phyloP scores from a whole-genome alignment of 305 asterid genomes.

The Fraxinus dipetala region DNA sequence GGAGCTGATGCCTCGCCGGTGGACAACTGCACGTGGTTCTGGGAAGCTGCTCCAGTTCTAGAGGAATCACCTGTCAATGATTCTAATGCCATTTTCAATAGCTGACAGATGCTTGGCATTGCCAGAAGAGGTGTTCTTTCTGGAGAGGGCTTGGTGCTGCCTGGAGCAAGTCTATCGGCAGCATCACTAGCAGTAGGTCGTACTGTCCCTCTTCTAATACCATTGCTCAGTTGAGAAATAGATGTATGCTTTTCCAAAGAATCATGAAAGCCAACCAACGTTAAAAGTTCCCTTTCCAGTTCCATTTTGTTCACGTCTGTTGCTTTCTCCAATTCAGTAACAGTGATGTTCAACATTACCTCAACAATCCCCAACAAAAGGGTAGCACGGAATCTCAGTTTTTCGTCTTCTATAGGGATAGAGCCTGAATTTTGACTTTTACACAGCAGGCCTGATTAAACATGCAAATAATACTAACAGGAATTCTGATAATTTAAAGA shows the following conservation, averaged over 20 bases:
- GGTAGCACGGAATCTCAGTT: conserved; percentile 44
- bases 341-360: conserved; percentile 61
- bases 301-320: conserved; percentile 45
- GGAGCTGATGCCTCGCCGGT: conserved; percentile 38
- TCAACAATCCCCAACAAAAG: conserved; percentile 62
- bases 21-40: conserved; percentile 53
- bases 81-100: conserved; percentile 49
- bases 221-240: conserved; percentile 35
- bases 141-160: conserved; percentile 36
- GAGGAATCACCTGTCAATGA: conserved; percentile 31
- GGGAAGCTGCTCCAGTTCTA: conserved; percentile 38
- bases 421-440: conserved; percentile 45
- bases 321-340: conserved; percentile 59
- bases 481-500: not conserved
- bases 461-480: conserved; percentile 31
- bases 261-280: conserved; percentile 51
- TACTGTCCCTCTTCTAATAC: conserved; percentile 34
- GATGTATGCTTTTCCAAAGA: conserved; percentile 41
- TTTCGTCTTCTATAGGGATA: conserved; percentile 51
- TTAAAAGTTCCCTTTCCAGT: conserved; percentile 61
- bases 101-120: conserved; percentile 53
- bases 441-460: conserved; percentile 56
- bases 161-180: conserved; percentile 41
- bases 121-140: conserved; percentile 76
- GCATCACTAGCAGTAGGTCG: conserved; percentile 45